These are phyloP conservation scores for Penicillium sp. DNA, from an alignment of 2,329 filamentous ascomycete genomes.

Conservation along the genomic window DNA sequence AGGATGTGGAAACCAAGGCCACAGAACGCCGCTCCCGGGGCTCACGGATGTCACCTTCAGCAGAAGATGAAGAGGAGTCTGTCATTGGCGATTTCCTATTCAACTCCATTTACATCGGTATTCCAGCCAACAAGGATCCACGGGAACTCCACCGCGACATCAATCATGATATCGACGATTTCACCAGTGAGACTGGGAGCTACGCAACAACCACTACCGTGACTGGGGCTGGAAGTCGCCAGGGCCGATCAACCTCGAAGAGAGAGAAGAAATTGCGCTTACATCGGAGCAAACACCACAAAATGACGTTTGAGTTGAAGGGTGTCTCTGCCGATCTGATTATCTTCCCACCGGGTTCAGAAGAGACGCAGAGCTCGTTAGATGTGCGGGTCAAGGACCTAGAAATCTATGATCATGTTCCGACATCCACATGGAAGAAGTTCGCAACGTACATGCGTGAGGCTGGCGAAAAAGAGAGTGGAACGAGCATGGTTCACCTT, in stretches of 20 bases:
- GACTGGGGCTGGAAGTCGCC: conserved; percentile 40
- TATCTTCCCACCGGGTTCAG: conserved; percentile 71
- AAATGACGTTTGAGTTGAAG: conserved; percentile 90
- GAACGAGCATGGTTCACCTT: conserved; percentile 84
- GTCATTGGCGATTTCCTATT: conserved; percentile 94
- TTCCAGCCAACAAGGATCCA: conserved; percentile 82
- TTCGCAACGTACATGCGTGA: conserved; percentile 93
- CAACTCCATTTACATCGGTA: conserved; percentile 97
- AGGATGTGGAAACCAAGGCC: conserved; percentile 80
- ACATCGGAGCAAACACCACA: conserved; percentile 83
- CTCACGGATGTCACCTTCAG: conserved; percentile 55
- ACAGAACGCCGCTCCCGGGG: conserved; percentile 67
- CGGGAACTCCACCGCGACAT: conserved; percentile 78
- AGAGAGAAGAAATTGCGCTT: conserved; percentile 67
- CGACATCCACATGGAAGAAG: conserved; percentile 96
- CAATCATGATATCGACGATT: conserved; percentile 83
- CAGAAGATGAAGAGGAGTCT: conserved; percentile 71
- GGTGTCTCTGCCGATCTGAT: conserved; percentile 81
- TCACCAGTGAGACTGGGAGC: conserved; percentile 84
- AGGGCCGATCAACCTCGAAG: conserved; percentile 33
- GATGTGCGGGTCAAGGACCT: conserved; percentile 79
- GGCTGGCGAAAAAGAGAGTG: conserved; percentile 80
- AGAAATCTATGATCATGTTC: conserved; percentile 90
- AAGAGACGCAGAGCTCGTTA: conserved; percentile 83
- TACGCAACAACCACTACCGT: conserved; percentile 70